phyloP scores from a whole-genome alignment of 176 grass and related monocot genomes.

The Bothriochloa decipiens region DNA sequence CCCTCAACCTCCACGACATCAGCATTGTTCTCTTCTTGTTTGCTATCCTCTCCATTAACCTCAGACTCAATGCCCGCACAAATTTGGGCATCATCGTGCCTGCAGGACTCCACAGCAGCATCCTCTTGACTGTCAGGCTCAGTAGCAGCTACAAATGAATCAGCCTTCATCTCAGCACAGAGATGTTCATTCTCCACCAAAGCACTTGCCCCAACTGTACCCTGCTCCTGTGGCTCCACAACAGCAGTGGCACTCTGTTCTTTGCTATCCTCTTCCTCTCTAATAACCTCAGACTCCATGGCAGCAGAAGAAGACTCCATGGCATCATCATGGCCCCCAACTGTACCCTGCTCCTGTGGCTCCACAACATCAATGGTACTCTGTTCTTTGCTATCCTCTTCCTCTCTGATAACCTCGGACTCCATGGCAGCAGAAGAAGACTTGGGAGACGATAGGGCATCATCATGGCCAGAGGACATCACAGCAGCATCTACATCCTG shows the following conservation, averaged over 20 bases:
- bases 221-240: neutral
- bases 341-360: neutral
- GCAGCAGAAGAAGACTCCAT: too few species aligned
- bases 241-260: neutral
- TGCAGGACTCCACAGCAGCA: conserved; percentile 6
- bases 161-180: neutral
- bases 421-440: conserved; percentile 14
- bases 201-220: neutral
- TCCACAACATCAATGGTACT: neutral
- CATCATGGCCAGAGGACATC: neutral
- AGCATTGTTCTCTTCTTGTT: neutral
- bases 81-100: neutral
- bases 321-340: neutral
- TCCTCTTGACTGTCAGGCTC: neutral
- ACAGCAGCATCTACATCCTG: conserved; percentile 1
- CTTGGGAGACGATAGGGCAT: neutral
- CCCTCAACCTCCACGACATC: neutral
- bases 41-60: conserved; percentile 22
- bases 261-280: neutral
- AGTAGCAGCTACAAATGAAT: conserved; percentile 22
- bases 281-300: too few species aligned
- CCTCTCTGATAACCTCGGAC: conserved; percentile 2
- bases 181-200: neutral
- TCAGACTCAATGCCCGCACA: conserved; percentile 2
- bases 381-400: conserved; percentile 22